Conservation (phyloP, 2,329 filamentous ascomycete genomes). For the Diaporthe sp. region DNA sequence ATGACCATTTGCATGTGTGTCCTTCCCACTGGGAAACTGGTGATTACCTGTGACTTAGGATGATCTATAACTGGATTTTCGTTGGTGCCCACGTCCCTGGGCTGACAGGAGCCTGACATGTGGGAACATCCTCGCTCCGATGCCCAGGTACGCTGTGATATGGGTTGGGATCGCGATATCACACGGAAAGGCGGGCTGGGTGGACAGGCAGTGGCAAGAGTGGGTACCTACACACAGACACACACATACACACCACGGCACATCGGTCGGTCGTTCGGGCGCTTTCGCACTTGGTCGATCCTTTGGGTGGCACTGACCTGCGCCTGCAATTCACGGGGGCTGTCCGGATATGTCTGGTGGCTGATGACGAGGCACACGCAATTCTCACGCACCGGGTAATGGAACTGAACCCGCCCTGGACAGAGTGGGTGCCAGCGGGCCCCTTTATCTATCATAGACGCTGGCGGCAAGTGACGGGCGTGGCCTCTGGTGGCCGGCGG, state of each 20-base stretch:
- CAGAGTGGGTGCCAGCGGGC: neutral
- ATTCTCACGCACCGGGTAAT: neutral
- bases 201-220: neutral
- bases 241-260: neutral
- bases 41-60: neutral
- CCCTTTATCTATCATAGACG: constrained; percentile 1
- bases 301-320: neutral
- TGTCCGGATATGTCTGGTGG: neutral
- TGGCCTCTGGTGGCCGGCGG: neutral
- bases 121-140: constrained; percentile 6
- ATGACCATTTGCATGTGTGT: neutral
- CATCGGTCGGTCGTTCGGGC: neutral
- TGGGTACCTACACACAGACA: neutral
- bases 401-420: neutral
- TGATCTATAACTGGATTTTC: neutral
- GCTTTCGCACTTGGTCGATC: neutral
- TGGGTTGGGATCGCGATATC: neutral
- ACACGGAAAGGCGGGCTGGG: neutral
- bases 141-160: constrained; percentile 5
- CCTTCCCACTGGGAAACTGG: neutral
- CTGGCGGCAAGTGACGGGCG: neutral
- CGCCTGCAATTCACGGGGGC: neutral
- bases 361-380: neutral
- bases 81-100: neutral
- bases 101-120: constrained; percentile 4